Conservation (phyloP, 2,329 filamentous ascomycete species). For the Pseudogymnoascus sp. region DNA sequence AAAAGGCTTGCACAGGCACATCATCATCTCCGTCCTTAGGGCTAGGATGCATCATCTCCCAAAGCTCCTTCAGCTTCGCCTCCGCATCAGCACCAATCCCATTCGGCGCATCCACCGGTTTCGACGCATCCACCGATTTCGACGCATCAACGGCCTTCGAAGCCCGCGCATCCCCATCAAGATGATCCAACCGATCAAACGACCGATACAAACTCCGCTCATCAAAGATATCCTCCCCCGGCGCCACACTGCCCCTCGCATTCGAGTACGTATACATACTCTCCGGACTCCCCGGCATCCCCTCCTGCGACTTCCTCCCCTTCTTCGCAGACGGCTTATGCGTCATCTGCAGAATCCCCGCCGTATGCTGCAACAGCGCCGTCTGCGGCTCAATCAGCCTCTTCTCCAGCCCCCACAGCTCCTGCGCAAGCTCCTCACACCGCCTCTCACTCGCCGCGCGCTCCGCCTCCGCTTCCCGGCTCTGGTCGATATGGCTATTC, state of each 20-base stretch:
- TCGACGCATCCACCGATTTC: not conserved
- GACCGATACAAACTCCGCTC: constrained; percentile 67
- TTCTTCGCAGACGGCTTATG: constrained; percentile 60
- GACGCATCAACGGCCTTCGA: too few species aligned
- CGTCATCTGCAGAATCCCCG: constrained; percentile 83
- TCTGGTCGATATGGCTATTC: constrained; percentile 31
- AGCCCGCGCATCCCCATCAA: constrained; percentile 15
- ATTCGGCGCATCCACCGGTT: not conserved
- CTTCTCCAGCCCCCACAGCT: constrained; percentile 74
- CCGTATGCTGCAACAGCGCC: constrained; percentile 79
- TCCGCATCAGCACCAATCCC: constrained; percentile 47
- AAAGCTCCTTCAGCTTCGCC: constrained; percentile 41
- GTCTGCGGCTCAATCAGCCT: constrained; percentile 66
- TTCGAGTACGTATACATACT: constrained; percentile 65
- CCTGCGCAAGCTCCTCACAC: constrained; percentile 76
- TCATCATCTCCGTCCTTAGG: constrained; percentile 50
- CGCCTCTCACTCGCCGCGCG: constrained; percentile 66
- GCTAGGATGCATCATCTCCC: constrained; percentile 42
- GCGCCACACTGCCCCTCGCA: constrained; percentile 51
- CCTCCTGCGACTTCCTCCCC: constrained; percentile 33
- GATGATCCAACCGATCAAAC: constrained; percentile 55
- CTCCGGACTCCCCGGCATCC: constrained; percentile 67
- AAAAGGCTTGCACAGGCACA: constrained; percentile 55
- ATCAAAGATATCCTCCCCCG: constrained; percentile 62
- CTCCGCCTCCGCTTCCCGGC: constrained; percentile 62